phyloP scores from a whole-genome alignment of 177 flowering plant genomes.

The Telopea speciosissima region DNA sequence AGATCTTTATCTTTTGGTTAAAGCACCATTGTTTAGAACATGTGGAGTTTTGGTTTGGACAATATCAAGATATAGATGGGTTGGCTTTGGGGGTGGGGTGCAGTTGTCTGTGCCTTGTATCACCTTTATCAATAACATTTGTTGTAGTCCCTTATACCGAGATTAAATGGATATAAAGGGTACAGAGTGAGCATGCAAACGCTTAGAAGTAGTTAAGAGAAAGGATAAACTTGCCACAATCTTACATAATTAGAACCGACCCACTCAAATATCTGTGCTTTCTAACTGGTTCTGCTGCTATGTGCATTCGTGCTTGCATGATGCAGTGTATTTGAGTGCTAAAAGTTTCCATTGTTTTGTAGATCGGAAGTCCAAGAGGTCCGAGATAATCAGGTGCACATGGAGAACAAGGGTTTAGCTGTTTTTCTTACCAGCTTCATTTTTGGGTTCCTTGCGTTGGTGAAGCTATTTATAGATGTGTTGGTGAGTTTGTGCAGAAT shows the following conservation, averaged over 20 bases:
- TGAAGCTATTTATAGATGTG: slow-evolving; percentile 41
- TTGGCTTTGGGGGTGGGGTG: too few species aligned
- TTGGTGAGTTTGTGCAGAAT: slow-evolving; percentile 32
- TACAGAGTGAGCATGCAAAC: neutral
- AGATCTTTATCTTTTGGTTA: too few species aligned
- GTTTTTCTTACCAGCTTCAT: slow-evolving; percentile 51
- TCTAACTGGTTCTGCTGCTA: neutral
- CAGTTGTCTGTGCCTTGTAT: too few species aligned
- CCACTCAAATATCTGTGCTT: neutral
- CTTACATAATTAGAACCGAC: neutral
- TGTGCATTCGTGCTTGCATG: neutral
- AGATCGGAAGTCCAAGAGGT: slow-evolving; percentile 63
- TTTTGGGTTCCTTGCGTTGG: slow-evolving; percentile 45
- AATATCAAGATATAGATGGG: too few species aligned
- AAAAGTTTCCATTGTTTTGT: slow-evolving; percentile 24
- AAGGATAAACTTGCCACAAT: neutral
- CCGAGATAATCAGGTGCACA: slow-evolving; percentile 34
- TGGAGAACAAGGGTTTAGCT: slow-evolving; percentile 66
- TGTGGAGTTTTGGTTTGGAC: too few species aligned
- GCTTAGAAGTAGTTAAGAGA: neutral
- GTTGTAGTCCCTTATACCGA: neutral
- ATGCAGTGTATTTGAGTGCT: neutral
- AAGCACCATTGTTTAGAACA: too few species aligned
- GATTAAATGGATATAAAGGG: neutral
- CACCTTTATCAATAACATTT: neutral